Percentiles rank a stretch among this genome's conserved stretches.
These are phyloP conservation scores for Yamadazyma diddensiae DNA, from an alignment of 1,139 yeast species.

Conservation along the genomic window DNA sequence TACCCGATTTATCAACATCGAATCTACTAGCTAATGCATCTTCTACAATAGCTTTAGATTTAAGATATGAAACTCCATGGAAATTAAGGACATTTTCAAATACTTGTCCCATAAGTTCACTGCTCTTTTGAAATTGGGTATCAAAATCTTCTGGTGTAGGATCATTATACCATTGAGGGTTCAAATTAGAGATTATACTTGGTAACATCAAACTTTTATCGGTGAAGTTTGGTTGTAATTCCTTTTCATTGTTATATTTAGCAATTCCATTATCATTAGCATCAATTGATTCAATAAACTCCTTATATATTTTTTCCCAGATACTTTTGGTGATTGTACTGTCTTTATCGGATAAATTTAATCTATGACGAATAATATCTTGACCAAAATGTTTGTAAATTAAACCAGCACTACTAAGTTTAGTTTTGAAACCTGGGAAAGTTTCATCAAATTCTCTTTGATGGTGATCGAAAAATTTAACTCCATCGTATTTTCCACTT, in stretches of 20 bases:
- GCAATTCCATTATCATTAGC: constrained; percentile 94
- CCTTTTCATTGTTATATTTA: constrained; percentile 53
- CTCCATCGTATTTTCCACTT: constrained; percentile 87
- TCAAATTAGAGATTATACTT: constrained; percentile 68
- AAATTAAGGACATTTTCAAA: constrained; percentile 67
- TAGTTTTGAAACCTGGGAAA: constrained; percentile 51
- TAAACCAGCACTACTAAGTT: constrained; percentile 90
- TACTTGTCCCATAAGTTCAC: constrained; percentile 77
- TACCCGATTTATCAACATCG: constrained; percentile 60
- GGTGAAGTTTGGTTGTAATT: constrained; percentile 33
- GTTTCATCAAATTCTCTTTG: constrained; percentile 61
- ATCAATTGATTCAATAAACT: constrained; percentile 87
- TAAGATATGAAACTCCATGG: constrained; percentile 86
- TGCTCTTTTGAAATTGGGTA: constrained; percentile 64
- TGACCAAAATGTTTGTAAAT: constrained; percentile 91
- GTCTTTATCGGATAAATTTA: constrained; percentile 25
- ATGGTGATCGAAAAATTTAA: constrained; percentile 91
- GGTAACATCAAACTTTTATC: constrained; percentile 65
- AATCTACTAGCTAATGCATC: constrained; percentile 60
- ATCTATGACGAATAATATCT: constrained; percentile 57
- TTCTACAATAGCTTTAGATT: constrained; percentile 77
- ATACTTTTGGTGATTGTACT: constrained; percentile 49
- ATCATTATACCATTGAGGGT: constrained; percentile 79
- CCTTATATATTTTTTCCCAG: constrained; percentile 73
- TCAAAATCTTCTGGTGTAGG: constrained; percentile 68